Base-by-base conservation (phyloP, 1,284 basidiomycete genomes). In the Leccinum discolor region DNA sequence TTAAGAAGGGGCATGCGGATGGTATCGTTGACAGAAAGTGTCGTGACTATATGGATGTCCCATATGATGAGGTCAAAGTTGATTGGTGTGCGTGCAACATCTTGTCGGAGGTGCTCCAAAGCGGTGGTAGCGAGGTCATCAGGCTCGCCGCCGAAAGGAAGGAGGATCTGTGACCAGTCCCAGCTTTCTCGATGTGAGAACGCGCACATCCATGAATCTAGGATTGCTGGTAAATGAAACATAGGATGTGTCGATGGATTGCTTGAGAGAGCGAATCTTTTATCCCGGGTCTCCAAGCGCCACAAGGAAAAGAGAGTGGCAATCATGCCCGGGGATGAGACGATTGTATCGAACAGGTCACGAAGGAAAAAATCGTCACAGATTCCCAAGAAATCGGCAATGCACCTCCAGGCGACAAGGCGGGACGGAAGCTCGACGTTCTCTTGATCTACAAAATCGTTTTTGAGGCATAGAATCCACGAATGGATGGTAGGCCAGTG, bases 41-140 rank as follows among this genome's bases (percentile, higher is more conserved):
- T 59, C 2, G 73, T 77, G 56, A 78, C 50, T 23, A 77, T 67
- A 61, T 78, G 74, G 60, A 74, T 72, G 57, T 76, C 74, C 75
- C 74, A 77, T 26, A 74, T 65, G 58, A 78, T 52, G 58, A 74
- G 67, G 57, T 78, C 73, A 64, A 68, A 74, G 59, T 77, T 69
- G 57, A 71, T 63, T 11, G 75, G 70, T 10, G n/a, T 21, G 8
- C 68, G 66, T 57, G 64, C 67, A 32, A 63, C n/a, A 26, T 75
- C 74, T n/a, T 67, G 72, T 61, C 44, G 66, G 59, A 75, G 75
- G 61, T 68, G 73, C 52, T 71, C 63, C 60, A 78, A 58, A 21
- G 75, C 73, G n/a, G 74, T 71, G 42, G 63, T 44, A 18, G 76
- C 75, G 23, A 75, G 59, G 52, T 57, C 61, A 16, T 62, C 63